phyloP scores from a whole-genome alignment of 148 eudicot genomes.

The Beta vulgaris region DNA sequence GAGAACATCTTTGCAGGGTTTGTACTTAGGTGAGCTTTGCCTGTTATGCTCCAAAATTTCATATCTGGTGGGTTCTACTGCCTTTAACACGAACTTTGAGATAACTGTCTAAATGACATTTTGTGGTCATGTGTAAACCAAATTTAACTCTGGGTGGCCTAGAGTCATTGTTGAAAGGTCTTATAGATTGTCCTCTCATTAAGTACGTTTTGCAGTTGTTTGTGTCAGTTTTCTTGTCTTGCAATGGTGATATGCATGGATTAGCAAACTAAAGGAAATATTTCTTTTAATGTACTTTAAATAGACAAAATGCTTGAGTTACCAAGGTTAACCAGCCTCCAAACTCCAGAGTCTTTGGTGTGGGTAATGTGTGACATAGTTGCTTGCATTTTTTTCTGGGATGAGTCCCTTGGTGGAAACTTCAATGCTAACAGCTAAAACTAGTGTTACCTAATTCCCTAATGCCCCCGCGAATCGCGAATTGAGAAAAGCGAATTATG shows the following conservation, averaged over 20 bases:
- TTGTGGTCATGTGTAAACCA: not conserved
- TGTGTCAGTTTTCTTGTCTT: not conserved
- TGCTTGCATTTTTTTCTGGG: not conserved
- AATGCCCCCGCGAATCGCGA: too few species aligned
- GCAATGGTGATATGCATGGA: not conserved
- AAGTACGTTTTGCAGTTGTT: not conserved
- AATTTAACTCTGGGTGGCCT: not conserved
- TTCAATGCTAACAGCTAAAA: not conserved
- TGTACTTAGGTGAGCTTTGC: conserved; percentile 20
- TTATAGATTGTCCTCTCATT: too few species aligned
- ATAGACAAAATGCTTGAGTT: not conserved
- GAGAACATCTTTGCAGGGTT: conserved; percentile 14
- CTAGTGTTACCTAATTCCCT: too few species aligned
- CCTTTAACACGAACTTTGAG: too few species aligned
- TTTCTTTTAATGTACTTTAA: too few species aligned
- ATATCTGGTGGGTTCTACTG: too few species aligned
- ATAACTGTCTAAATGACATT: too few species aligned
- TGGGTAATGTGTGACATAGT: not conserved
- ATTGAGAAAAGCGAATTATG: too few species aligned
- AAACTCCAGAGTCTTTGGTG: not conserved
- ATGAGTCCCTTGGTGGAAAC: not conserved
- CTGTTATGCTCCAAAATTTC: not conserved
- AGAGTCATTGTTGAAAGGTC: too few species aligned
- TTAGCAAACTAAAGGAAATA: not conserved
- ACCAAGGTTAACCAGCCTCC: too few species aligned